Evolutionary conservation across 1,284 basidiomycete species (phyloP), one percentile per base, ranked within the genome.

Genomic region (Heterobasidion annosum): DNA sequence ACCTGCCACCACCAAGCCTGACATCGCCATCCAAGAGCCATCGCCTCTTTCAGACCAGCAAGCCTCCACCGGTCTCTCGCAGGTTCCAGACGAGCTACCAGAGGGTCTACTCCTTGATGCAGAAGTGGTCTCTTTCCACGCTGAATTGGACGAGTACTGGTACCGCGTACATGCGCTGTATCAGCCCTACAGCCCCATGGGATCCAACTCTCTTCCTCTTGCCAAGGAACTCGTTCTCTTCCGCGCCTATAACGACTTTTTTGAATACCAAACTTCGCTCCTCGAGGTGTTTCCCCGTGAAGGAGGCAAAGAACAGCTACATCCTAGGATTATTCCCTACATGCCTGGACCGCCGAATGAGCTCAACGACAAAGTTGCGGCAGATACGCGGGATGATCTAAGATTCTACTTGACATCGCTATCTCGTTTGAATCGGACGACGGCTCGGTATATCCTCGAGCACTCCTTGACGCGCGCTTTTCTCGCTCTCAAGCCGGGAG

Each of bases 201-300:
- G 76, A 25, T 75, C 77, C 48, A 68, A 68, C 51, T 65, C 65
- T 42, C 76, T 86, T 45, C 86, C 82, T 43, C 79, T 78, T 3
- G 83, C 89, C 12, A 88, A 85, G 64, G 85, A 91, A 33, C 83
- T 99, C 53, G 86, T 95, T 59, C 79, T 99, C 44, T 98, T 97
- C 72, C 84, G 97, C 51, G 84, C 93, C 15, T 99, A 99, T 74
- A 91, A 97, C 65, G 95, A 99, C 69, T 99, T 99, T 70, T 97
- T 96, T 73, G 93, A 96, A 64, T 98, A 98, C 69, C 97, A 99
- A 66, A 89, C 97, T 54, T 77, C 82, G 8, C 79, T 99, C 40
- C 80, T 98, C 57, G 82, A 93, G 52, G 76, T 80, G 0, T 97
- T 96, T 70, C 93, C 93, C 4, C 76, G 80, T 52, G 95, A 98